These are phyloP conservation scores for Leccinum arenicola DNA, from an alignment of 768 basidiomycete species.

Conservation along the genomic window DNA sequence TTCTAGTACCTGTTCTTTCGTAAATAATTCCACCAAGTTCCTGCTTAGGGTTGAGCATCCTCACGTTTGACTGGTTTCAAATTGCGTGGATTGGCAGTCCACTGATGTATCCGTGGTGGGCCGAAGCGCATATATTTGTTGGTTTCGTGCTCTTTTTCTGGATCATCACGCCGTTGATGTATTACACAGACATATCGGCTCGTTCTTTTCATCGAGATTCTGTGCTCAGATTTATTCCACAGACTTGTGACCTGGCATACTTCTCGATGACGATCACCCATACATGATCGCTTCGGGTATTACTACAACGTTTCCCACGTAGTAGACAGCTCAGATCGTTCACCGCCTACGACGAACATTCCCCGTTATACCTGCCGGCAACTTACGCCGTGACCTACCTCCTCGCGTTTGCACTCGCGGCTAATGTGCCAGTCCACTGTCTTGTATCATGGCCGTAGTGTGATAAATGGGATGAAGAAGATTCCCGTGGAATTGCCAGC, in stretches of 20 bases:
- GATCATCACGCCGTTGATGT: no score
- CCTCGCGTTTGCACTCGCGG: conserved; percentile 78
- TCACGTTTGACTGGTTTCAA: no score
- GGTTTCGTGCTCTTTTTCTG: no score
- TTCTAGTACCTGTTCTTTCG: no score
- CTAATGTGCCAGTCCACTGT: conserved; percentile 80
- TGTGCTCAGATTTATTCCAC: no score
- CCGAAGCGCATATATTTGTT: no score
- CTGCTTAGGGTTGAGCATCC: no score
- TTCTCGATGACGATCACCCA: conserved; percentile 62
- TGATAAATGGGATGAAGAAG: conserved; percentile 70
- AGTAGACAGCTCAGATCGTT: conserved; percentile 57
- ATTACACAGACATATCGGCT: no score
- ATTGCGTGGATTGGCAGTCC: no score
- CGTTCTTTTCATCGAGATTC: background rate
- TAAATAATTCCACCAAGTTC: no score
- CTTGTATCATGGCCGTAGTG: conserved; percentile 80
- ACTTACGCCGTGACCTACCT: conserved; percentile 89
- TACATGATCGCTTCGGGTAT: conserved; percentile 77
- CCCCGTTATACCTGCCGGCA: conserved; percentile 87
- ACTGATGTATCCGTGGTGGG: no score
- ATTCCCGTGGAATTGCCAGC: conserved; percentile 55
- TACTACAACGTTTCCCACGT: conserved; percentile 74
- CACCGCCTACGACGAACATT: conserved; percentile 78
- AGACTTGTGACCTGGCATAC: no score